These are phyloP conservation scores for Plasmodium fragile DNA, from an alignment of 169 alveolate species.

Conservation along the genomic window DNA sequence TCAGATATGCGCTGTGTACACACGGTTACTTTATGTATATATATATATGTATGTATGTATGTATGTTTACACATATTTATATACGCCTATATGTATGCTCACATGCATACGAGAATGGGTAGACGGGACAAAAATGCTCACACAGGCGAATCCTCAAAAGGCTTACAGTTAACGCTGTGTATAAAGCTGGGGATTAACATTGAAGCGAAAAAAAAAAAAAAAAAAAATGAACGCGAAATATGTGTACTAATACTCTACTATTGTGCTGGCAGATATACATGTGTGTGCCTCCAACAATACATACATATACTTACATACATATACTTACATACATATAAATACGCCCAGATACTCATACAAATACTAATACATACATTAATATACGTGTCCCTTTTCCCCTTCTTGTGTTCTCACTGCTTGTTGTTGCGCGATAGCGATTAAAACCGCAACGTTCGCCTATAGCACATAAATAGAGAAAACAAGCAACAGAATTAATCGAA, in stretches of 20 bases:
- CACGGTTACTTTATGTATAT: neutral
- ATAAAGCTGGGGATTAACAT: neutral
- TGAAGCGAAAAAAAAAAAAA: neutral
- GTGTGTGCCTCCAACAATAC: neutral
- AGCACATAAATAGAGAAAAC: neutral
- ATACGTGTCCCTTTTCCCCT: neutral
- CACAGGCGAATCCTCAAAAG: neutral
- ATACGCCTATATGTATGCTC: neutral
- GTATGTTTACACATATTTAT: neutral
- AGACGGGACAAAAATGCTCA: neutral
- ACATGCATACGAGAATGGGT: neutral
- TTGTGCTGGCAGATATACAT: neutral
- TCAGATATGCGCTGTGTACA: neutral
- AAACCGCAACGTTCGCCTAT: neutral
- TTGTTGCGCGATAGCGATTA: neutral
- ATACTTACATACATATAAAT: neutral
- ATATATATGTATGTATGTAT: neutral
- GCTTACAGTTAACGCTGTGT: neutral
- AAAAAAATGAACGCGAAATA: neutral
- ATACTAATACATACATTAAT: neutral
- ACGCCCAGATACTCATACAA: too few species aligned
- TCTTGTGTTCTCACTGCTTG: neutral
- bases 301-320: neutral
- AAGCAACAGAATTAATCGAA: neutral
- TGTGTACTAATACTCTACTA: neutral